Evolutionary conservation across 176 grass and related monocot genomes (phyloP).

Genomic region (Bonia amplexicaulis): DNA sequence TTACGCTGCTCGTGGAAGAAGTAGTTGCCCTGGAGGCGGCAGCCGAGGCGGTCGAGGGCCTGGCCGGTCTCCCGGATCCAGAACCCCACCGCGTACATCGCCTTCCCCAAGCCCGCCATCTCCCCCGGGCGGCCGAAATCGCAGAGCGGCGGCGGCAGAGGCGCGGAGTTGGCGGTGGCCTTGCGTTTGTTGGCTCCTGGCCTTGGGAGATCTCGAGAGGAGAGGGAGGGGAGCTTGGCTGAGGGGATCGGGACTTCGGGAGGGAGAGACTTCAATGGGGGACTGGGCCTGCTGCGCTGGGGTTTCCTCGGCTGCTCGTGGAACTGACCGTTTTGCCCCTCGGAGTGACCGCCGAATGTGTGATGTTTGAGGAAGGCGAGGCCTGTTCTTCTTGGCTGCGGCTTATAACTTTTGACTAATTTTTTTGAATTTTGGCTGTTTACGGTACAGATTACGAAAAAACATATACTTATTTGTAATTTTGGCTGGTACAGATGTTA

Average conservation of each 20-base stretch:
- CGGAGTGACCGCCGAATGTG: not conserved
- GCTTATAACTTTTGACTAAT: no score
- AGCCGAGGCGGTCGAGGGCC: constrained; percentile 85
- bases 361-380: not conserved
- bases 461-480: no score
- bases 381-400: no score
- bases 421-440: no score
- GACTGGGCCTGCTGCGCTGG: not conserved
- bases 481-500: no score
- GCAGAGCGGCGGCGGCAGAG: constrained; percentile 3
- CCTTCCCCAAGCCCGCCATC: constrained; percentile 74
- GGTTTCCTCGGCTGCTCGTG: not conserved
- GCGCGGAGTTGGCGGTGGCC: not conserved
- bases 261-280: not conserved
- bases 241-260: not conserved
- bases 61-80: constrained; percentile 98
- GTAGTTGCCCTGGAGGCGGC: constrained; percentile 96
- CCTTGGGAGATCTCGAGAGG: constrained; percentile 40
- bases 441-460: no score
- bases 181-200: constrained; percentile 16
- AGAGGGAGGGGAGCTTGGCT: not conserved
- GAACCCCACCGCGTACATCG: constrained; percentile 91
- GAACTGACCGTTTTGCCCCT: constrained; percentile 24
- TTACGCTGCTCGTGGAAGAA: constrained; percentile 94
- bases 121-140: constrained; percentile 7